A percentile compares a stretch with the other conserved stretches of the same genome.
phyloP scores from a whole-genome alignment of 192 early-diverging fungal species.

The Backusella australiensis region DNA sequence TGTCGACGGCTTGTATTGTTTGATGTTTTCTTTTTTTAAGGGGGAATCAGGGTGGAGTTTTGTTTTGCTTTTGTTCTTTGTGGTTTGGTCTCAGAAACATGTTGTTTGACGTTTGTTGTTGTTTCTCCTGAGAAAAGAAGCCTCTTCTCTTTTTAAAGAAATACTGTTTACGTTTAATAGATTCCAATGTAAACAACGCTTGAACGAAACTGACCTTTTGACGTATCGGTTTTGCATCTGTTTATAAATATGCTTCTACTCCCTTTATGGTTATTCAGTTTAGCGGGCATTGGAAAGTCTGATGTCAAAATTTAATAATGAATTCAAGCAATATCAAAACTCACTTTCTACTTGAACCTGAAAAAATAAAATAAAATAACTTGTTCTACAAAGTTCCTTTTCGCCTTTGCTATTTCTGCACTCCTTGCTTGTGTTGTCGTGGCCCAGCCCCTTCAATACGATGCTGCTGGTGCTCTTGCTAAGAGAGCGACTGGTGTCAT shows the following conservation, averaged over 20 bases:
- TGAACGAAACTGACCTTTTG: not conserved
- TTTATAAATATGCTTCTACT: not conserved
- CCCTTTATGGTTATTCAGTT: not conserved
- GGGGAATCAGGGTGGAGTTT: not conserved
- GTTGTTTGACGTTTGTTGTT: too few relatives aligned
- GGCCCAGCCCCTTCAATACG: not conserved
- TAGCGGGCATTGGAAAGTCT: not conserved
- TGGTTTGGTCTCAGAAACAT: not conserved
- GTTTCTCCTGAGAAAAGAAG: not conserved
- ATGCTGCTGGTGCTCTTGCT: not conserved
- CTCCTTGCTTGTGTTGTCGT: not conserved
- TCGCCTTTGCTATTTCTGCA: not conserved
- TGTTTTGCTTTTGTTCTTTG: too few relatives aligned
- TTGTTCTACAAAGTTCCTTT: not conserved
- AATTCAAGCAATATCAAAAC: not conserved
- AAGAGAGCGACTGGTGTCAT: not conserved
- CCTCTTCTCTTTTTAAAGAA: too few relatives aligned
- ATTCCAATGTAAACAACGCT: not conserved
- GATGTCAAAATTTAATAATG: not conserved
- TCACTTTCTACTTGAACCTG: too few relatives aligned
- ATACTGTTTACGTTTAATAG: not conserved
- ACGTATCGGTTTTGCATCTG: too few relatives aligned
- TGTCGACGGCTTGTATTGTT: too few relatives aligned
- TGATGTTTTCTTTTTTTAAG: not conserved
- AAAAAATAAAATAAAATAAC: not conserved